Evolutionary conservation across 202 grass and related monocot species (phyloP).

Genomic region (Eragrostis tef): DNA sequence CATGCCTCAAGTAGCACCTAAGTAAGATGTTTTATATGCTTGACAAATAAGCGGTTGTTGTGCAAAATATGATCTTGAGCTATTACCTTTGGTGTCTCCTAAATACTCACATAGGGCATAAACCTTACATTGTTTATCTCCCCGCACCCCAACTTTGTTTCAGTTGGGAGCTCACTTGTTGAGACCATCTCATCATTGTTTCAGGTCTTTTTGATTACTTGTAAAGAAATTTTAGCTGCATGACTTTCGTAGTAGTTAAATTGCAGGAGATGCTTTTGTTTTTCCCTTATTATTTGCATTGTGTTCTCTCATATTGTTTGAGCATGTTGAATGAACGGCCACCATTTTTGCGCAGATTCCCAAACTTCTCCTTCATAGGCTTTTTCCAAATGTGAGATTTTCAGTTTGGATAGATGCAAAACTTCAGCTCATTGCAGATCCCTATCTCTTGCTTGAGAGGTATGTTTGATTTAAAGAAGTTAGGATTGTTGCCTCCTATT

Average conservation of each 20-base stretch:
- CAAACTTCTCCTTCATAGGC: conserved; percentile 94
- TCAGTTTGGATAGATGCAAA: conserved; percentile 94
- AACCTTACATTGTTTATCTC: not conserved
- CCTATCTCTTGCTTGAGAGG: conserved; percentile 89
- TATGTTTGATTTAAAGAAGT: conserved; percentile 52
- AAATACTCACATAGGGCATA: not conserved
- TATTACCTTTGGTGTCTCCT: not conserved
- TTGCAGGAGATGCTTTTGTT: conserved; percentile 10
- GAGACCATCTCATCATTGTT: conserved; percentile 4
- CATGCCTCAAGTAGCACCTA: not conserved
- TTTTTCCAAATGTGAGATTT: conserved; percentile 88
- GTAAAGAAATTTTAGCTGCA: conserved; percentile 6
- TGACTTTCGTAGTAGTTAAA: not conserved
- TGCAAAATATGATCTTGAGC: conserved; percentile 32
- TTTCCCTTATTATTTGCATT: not conserved
- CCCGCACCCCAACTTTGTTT: not conserved
- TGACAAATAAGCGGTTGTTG: not conserved
- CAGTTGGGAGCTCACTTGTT: not conserved
- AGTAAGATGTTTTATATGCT: not conserved
- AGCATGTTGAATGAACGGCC: conserved; percentile 42
- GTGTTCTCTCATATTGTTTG: not conserved
- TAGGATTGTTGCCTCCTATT: conserved; percentile 26
- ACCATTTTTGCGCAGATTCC: conserved; percentile 68
- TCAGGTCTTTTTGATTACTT: conserved; percentile 14
- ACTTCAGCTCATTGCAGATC: conserved; percentile 79